phyloP scores from a whole-genome alignment of 164 flowering plant genomes.

The Aristolochia contorta region DNA sequence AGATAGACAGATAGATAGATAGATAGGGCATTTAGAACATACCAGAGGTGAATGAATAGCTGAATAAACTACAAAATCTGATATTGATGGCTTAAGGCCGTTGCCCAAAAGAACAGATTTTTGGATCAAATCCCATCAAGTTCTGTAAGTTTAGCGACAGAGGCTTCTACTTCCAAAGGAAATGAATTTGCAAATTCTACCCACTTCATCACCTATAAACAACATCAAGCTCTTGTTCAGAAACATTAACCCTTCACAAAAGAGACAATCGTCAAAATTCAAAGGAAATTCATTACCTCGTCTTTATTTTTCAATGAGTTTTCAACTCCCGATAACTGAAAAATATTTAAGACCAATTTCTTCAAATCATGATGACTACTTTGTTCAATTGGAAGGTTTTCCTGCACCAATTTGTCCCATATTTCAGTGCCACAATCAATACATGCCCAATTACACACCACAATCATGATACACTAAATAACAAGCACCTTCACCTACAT shows the following conservation, averaged over 20 bases:
- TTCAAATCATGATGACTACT: conserved; percentile 32
- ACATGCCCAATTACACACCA: background rate
- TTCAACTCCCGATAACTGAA: conserved; percentile 23
- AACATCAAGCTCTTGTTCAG: background rate
- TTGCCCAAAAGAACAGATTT: conserved; percentile 63
- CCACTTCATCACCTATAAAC: conserved; percentile 64
- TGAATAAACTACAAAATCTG: conserved; percentile 61
- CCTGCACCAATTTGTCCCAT: background rate
- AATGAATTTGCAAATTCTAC: conserved; percentile 49
- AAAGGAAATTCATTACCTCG: conserved; percentile 33
- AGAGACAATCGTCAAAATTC: background rate
- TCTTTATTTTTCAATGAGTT: conserved; percentile 17
- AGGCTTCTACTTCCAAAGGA: conserved; percentile 30
- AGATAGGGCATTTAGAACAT: conserved; percentile 11
- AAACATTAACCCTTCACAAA: background rate
- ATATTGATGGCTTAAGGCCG: conserved; percentile 65
- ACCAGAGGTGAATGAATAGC: conserved; percentile 62
- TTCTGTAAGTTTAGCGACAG: conserved; percentile 24
- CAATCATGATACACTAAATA: background rate
- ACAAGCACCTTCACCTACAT: background rate
- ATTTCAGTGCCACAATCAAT: background rate
- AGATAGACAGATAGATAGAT: no score
- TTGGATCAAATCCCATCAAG: conserved; percentile 48
- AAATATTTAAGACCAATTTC: conserved; percentile 32
- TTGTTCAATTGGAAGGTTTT: conserved; percentile 2